Evolutionary conservation across 2,329 filamentous ascomycete genomes (phyloP).

Genomic region (Phaeomoniella chlamydospora): DNA sequence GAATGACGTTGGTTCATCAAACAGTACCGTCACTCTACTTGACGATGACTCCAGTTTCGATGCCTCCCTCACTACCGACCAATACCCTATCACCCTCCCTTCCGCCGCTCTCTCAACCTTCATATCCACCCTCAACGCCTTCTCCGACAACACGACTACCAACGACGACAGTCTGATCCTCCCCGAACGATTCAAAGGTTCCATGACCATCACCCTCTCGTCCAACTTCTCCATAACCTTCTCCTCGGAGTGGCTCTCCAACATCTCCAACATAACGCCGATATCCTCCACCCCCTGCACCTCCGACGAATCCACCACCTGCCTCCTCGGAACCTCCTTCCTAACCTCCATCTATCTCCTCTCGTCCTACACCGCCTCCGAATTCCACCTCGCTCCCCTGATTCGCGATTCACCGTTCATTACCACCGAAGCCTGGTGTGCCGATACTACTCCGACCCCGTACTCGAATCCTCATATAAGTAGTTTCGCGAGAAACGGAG

Average conservation of each 20-base stretch:
- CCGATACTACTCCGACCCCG: constrained; percentile 18
- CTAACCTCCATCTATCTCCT: constrained; percentile 29
- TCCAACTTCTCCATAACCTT: constrained; percentile 24
- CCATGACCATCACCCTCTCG: constrained; percentile 23
- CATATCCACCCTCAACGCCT: constrained; percentile 17
- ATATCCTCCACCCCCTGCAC: constrained; percentile 10
- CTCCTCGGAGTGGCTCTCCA: constrained; percentile 20
- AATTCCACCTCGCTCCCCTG: constrained; percentile 25
- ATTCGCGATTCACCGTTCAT: constrained; percentile 23
- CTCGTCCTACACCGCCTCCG: constrained; percentile 23
- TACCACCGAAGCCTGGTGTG: constrained; percentile 25
- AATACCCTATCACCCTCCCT: constrained; percentile 25
- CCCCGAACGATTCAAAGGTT: constrained; percentile 20
- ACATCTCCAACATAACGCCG: constrained; percentile 13
- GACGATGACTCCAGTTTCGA: constrained; percentile 18
- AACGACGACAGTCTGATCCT: constrained; percentile 18
- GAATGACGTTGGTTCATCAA: constrained; percentile 12
- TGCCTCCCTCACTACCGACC: constrained; percentile 25
- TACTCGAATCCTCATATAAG: constrained; percentile 10
- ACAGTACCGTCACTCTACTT: constrained; percentile 12
- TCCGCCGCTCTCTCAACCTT: constrained; percentile 24
- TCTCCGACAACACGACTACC: constrained; percentile 14
- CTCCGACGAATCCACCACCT: constrained; percentile 15
- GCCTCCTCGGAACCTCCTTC: constrained; percentile 24
- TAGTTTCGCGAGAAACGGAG: constrained; percentile 7